Percentiles rank a stretch among this genome's conserved stretches.
Evolutionary conservation across 148 eudicot species (phyloP).

Genomic region (Rhododendron williamsianum): DNA sequence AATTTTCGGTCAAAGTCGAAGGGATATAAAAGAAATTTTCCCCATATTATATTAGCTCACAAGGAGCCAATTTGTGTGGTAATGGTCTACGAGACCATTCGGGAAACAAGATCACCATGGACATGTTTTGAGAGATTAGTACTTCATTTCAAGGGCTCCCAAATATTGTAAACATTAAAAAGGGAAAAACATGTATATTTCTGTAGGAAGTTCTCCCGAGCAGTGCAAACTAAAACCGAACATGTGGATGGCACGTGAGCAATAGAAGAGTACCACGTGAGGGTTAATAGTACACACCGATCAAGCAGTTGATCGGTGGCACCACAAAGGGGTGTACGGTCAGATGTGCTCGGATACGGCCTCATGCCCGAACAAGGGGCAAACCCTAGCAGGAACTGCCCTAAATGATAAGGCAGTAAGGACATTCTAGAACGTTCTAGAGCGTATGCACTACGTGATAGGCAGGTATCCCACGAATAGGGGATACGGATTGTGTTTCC

Average conservation of each 20-base stretch:
- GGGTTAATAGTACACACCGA: neutral
- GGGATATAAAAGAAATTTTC: no score
- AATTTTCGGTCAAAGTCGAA: no score
- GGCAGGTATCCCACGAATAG: neutral
- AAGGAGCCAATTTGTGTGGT: neutral
- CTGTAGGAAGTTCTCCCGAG: neutral
- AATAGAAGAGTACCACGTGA: neutral
- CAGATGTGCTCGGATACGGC: neutral
- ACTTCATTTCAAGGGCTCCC: constrained; percentile 1
- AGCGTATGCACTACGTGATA: neutral
- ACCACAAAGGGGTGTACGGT: neutral
- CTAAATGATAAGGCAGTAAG: neutral
- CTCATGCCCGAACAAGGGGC: neutral
- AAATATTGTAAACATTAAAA: neutral
- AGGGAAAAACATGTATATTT: no score
- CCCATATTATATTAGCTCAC: neutral
- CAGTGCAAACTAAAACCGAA: neutral
- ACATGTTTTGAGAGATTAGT: neutral
- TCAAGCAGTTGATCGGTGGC: neutral
- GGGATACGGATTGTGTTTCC: neutral
- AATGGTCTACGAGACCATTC: neutral
- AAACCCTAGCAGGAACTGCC: neutral
- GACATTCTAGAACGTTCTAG: neutral
- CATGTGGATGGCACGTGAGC: neutral
- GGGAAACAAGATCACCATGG: neutral